Evolutionary conservation across 1,284 basidiomycete genomes (phyloP).

Genomic region (Ceratobasidium theobromae): DNA sequence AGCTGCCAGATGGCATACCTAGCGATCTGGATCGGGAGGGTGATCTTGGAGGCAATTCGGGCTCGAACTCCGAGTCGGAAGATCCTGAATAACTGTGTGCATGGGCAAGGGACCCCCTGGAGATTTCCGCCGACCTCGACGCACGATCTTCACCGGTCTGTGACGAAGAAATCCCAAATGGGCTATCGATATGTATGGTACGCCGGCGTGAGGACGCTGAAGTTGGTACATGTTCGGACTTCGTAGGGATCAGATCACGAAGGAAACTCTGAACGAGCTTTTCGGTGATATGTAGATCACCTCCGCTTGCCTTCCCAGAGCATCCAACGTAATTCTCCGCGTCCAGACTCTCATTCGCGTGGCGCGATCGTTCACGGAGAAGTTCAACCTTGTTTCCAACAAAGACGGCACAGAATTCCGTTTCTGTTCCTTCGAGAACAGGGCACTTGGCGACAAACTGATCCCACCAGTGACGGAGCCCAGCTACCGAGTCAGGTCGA

Average conservation of each 20-base stretch:
- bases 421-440: conserved; percentile 56
- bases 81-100: not conserved
- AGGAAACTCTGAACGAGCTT: conserved; percentile 52
- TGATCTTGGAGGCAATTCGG: conserved; percentile 19
- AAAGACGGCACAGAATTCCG: conserved; percentile 66
- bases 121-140: not conserved
- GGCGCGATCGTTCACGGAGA: conserved; percentile 30
- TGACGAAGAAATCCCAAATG: not conserved
- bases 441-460: conserved; percentile 68
- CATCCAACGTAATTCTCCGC: conserved; percentile 24
- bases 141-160: not conserved
- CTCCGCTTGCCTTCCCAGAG: conserved; percentile 29
- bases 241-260: conserved; percentile 57
- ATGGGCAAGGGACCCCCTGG: not conserved
- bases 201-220: not conserved
- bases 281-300: conserved; percentile 42
- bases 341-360: conserved; percentile 5
- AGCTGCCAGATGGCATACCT: conserved; percentile 13
- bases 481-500: conserved; percentile 56
- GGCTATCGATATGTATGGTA: conserved; percentile 21
- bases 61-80: not conserved
- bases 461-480: conserved; percentile 71
- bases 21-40: conserved; percentile 25
- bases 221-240: conserved; percentile 9
- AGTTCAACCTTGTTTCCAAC: conserved; percentile 82